Conservation (phyloP, 2,329 filamentous ascomycete genomes). For the Canariomyces notabilis region DNA sequence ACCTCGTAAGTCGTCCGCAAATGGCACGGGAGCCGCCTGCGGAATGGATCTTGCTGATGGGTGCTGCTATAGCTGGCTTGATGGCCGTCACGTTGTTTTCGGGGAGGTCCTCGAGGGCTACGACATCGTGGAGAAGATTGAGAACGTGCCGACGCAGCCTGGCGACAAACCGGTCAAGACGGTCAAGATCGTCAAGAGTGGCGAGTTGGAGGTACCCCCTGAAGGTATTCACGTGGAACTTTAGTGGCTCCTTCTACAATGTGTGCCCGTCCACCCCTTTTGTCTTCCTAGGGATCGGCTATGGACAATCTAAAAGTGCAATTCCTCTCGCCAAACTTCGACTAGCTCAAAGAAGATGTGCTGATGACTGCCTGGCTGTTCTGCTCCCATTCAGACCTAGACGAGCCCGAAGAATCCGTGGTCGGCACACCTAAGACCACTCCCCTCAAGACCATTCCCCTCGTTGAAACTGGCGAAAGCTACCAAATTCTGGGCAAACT, state of each 20-base stretch:
- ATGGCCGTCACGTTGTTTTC: slow-evolving; percentile 81
- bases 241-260: slow-evolving; percentile 41
- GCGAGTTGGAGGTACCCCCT: slow-evolving; percentile 74
- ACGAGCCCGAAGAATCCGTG: slow-evolving; percentile 36
- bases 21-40: too few relatives aligned
- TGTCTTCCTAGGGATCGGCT: slow-evolving; percentile 6
- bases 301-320: slow-evolving; percentile 3
- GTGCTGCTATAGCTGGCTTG: slow-evolving; percentile 59
- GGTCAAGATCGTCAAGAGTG: slow-evolving; percentile 77
- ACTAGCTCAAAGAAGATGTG: slow-evolving; percentile 15
- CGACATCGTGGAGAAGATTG: slow-evolving; percentile 73
- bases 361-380: slow-evolving; percentile 31
- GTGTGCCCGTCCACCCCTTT: slow-evolving; percentile 11
- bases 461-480: slow-evolving; percentile 26
- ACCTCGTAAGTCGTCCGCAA: slow-evolving; percentile 57
- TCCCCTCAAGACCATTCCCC: too few relatives aligned
- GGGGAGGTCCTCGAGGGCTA: slow-evolving; percentile 85
- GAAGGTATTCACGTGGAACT: slow-evolving; percentile 94
- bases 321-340: background rate
- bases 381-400: slow-evolving; percentile 28
- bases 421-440: slow-evolving; percentile 32
- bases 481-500: slow-evolving; percentile 46
- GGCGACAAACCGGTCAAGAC: slow-evolving; percentile 64
- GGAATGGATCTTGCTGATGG: background rate
- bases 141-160: slow-evolving; percentile 60